phyloP scores from a whole-genome alignment of 345 rosid species.

The Hypericum androsaemum region DNA sequence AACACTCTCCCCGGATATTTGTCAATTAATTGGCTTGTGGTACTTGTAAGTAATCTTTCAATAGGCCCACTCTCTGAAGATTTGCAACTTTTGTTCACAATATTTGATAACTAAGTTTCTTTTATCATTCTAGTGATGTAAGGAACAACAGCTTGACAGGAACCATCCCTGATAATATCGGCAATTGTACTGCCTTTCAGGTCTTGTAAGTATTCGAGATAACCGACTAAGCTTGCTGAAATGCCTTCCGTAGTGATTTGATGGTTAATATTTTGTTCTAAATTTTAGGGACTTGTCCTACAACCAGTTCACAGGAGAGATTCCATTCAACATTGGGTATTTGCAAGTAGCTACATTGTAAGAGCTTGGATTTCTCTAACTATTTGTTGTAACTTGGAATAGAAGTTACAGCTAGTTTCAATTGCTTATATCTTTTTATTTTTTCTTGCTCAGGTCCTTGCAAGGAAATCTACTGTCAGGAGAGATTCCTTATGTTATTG shows the following conservation, averaged over 20 bases:
- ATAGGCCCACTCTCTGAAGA: neutral
- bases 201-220: conserved; percentile 67
- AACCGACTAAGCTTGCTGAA: neutral
- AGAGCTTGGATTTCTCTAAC: conserved; percentile 13
- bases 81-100: too few species aligned
- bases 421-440: conserved; percentile 8
- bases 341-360: conserved; percentile 98
- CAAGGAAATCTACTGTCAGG: conserved; percentile 85
- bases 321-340: conserved; percentile 95
- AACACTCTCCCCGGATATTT: conserved; percentile 73
- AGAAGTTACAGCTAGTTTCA: neutral
- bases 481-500: conserved; percentile 85
- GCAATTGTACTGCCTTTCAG: conserved; percentile 97
- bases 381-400: neutral
- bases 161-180: conserved; percentile 74
- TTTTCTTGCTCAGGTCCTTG: conserved; percentile 55
- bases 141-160: conserved; percentile 93
- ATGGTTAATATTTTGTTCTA: conserved; percentile 4
- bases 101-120: conserved; percentile 7
- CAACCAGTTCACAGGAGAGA: conserved; percentile 77
- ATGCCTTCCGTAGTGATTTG: neutral
- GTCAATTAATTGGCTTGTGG: conserved; percentile 93
- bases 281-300: conserved; percentile 81
- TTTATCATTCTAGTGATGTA: conserved; percentile 51
- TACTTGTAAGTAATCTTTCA: conserved; percentile 69